Evolutionary conservation across 2,329 filamentous ascomycete species (phyloP), one percentile per base, ranked within the genome.

Genomic region (Trichophyton verrucosum): DNA sequence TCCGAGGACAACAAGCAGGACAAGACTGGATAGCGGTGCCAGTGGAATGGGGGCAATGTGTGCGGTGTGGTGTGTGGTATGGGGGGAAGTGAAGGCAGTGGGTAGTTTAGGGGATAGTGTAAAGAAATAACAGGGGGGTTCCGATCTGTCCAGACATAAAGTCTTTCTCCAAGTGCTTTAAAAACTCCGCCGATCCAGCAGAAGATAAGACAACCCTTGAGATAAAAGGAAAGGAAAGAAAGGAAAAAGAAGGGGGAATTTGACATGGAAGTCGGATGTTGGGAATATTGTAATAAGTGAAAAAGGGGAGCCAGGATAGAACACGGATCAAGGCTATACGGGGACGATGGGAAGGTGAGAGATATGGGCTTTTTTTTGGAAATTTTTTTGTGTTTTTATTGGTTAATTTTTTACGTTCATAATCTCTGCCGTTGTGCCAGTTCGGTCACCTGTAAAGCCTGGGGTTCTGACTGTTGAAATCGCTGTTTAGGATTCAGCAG

Each of bases 401-500:
- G 30, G 15, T 55, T 33, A 13, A 36, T 36, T n/a, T 55, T 36
- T n/a, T 24, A 30, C 27, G 17, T n/a, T 36, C 8, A 8, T 36
- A n/a, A 33, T 55, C 15, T 44, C 40, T 44, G 40, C 40, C 40
- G 27, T n/a, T 44, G 17, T 38, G 33, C 33, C 33, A 3, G 33
- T 38, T 38, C 9, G 33, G 33, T 13, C 33, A 13, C 15, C 40
- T 3, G n/a, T 44, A 44, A 53, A n/a, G 24, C 49, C 17, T 8
- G 20, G 27, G 27, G 5, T 36, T 20, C 49, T n/a, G 33, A 55
- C 49, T 27, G 17, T 38, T 38, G 9, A 2, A 55, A 55, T 27
- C n/a, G 24, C 36, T 27, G 24, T 65, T 68, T 72, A 75, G 59
- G 72, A 72, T 64, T 73, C 72, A 59, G 71, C 59, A 65, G 73